Conservation (phyloP, 2,329 filamentous ascomycete genomes). For the Talaromyces sp. region DNA sequence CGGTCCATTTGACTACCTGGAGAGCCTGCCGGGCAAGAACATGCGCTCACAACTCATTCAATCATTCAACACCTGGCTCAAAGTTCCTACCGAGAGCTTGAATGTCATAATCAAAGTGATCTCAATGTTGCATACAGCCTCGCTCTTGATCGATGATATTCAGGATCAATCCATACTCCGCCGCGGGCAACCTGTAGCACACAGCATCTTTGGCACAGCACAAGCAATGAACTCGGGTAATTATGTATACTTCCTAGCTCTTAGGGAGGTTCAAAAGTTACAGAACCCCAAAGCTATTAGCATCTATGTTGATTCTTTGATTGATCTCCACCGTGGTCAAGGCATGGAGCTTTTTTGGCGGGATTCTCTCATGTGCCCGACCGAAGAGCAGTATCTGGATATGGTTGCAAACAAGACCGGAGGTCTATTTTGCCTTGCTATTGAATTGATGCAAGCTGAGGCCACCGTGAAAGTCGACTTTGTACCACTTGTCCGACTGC, state of each 20-base stretch:
- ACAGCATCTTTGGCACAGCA: conserved; percentile 43
- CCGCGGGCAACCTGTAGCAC: conserved; percentile 42
- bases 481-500: conserved; percentile 18
- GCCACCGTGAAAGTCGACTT: conserved; percentile 17
- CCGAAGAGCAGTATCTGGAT: conserved; percentile 24
- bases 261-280: conserved; percentile 33
- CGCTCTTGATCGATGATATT: conserved; percentile 46
- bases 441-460: conserved; percentile 20
- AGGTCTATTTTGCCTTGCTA: conserved; percentile 23
- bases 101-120: conserved; percentile 34
- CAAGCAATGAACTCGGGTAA: conserved; percentile 50
- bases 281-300: conserved; percentile 30
- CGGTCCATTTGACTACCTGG: conserved; percentile 33
- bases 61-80: conserved; percentile 39
- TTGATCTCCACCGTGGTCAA: conserved; percentile 41
- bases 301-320: conserved; percentile 31
- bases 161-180: conserved; percentile 44
- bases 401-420: conserved; percentile 29
- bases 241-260: conserved; percentile 40
- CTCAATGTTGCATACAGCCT: conserved; percentile 40
- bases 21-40: conserved; percentile 37
- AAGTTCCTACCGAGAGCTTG: conserved; percentile 30
- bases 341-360: conserved; percentile 18
- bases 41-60: conserved; percentile 37
- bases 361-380: conserved; percentile 21